Evolutionary conservation across 352 stramenopile genomes (phyloP).

Genomic region (Paralagenidium karlingii): DNA sequence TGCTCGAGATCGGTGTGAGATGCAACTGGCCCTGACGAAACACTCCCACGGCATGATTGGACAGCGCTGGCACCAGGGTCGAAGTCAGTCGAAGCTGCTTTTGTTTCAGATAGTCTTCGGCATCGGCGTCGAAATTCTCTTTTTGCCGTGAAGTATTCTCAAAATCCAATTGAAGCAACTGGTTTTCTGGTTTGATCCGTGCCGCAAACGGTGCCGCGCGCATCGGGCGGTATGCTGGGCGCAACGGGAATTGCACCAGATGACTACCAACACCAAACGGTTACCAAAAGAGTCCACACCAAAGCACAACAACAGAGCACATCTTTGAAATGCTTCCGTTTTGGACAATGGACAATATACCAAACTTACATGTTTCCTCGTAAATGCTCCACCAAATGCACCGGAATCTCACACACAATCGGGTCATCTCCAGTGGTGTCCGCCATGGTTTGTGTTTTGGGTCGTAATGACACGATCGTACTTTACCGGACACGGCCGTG

Average conservation of each 20-base stretch:
- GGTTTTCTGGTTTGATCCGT: conserved; percentile 60
- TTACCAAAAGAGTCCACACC: no score
- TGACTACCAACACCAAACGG: conserved; percentile 23
- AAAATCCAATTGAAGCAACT: conserved; percentile 70
- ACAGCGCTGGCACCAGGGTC: conserved; percentile 39
- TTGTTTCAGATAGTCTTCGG: conserved; percentile 72
- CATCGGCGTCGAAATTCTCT: conserved; percentile 62
- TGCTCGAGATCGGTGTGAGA: conserved; percentile 43
- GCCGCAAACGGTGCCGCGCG: conserved; percentile 30
- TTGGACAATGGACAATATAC: no score
- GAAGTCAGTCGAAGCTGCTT: conserved; percentile 56
- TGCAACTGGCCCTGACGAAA: conserved; percentile 75
- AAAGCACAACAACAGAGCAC: no score
- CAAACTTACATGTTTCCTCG: conserved; percentile 45
- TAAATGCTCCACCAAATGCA: conserved; percentile 63
- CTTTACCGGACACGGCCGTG: no score
- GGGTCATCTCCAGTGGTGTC: conserved; percentile 35
- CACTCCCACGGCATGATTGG: conserved; percentile 67
- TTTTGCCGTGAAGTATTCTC: conserved; percentile 42
- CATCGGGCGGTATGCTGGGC: conserved; percentile 69
- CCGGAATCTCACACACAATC: conserved; percentile 70
- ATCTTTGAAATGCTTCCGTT: no score
- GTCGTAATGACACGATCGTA: no score
- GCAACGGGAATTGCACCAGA: conserved; percentile 71
- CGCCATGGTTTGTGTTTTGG: background rate